These are phyloP conservation scores for Aphanomyces stellatus DNA, from an alignment of 352 stramenopile genomes.

Conservation along the genomic window DNA sequence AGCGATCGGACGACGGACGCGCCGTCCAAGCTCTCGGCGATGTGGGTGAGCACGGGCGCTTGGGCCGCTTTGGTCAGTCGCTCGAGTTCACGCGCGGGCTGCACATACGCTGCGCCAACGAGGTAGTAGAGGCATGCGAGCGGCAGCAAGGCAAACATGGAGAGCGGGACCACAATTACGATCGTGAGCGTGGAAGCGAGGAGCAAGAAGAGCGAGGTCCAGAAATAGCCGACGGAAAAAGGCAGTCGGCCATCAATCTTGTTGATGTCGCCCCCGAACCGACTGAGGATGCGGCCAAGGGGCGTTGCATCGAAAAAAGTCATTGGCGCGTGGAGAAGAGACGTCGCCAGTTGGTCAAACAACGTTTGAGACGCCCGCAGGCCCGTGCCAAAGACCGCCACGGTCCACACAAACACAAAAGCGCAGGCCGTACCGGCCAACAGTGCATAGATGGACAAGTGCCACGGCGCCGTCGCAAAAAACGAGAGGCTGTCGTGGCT, in stretches of 20 bases:
- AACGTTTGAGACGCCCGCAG: conserved; percentile 50
- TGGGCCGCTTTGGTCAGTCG: conserved; percentile 57
- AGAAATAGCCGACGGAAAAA: conserved; percentile 16
- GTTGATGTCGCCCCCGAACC: background rate
- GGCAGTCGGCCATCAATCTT: background rate
- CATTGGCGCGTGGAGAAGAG: conserved; percentile 65
- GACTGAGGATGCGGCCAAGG: background rate
- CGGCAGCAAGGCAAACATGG: too few species aligned
- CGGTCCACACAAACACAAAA: conserved; percentile 44
- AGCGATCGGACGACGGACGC: background rate
- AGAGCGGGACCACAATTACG: too few species aligned
- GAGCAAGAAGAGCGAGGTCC: conserved; percentile 20
- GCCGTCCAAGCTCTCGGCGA: conserved; percentile 47
- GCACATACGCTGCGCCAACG: conserved; percentile 65
- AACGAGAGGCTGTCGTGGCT: background rate
- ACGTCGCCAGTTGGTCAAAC: conserved; percentile 47
- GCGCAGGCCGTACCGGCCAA: conserved; percentile 49
- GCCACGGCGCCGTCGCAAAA: conserved; percentile 25
- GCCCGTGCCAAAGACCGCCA: conserved; percentile 44
- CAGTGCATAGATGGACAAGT: conserved; percentile 70
- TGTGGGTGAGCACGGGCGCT: conserved; percentile 72
- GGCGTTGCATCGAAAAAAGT: conserved; percentile 80
- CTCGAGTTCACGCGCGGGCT: conserved; percentile 53
- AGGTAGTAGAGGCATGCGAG: conserved; percentile 56
- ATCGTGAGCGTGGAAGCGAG: too few species aligned